Conservation (phyloP, 257 asterid species). For the Thymus mandschuricus region DNA sequence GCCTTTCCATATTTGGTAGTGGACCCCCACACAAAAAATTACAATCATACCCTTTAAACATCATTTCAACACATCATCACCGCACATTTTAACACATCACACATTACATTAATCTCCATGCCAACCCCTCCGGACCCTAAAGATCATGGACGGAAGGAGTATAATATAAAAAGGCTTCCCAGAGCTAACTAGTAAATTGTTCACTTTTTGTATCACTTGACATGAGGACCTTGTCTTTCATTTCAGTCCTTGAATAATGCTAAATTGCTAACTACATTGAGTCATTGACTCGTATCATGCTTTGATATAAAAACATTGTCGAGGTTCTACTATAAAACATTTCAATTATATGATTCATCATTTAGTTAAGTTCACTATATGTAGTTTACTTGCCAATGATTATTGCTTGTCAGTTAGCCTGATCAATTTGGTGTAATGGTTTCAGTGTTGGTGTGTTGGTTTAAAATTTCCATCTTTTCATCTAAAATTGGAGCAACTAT, state of each 20-base stretch:
- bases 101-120: too few relatives aligned
- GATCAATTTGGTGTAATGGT: not conserved
- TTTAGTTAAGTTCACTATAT: not conserved
- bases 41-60: too few relatives aligned
- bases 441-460: not conserved
- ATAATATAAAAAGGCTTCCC: not conserved
- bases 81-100: too few relatives aligned
- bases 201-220: not conserved
- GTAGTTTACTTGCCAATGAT: slow-evolving; percentile 7
- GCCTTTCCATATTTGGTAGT: too few relatives aligned
- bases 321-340: not conserved
- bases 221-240: slow-evolving; percentile 3
- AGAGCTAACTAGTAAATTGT: not conserved
- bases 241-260: not conserved
- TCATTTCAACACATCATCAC: too few relatives aligned
- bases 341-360: not conserved
- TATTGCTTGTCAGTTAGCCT: slow-evolving; percentile 16
- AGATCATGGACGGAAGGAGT: too few relatives aligned
- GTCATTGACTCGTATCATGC: not conserved
- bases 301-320: not conserved
- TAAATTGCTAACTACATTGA: not conserved
- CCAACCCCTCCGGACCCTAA: too few relatives aligned
- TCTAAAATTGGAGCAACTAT: not conserved
- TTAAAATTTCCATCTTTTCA: slow-evolving; percentile 5
- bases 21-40: too few relatives aligned